Base-by-base conservation (phyloP, 2,329 filamentous ascomycete genomes). In the Talaromyces sp. region DNA sequence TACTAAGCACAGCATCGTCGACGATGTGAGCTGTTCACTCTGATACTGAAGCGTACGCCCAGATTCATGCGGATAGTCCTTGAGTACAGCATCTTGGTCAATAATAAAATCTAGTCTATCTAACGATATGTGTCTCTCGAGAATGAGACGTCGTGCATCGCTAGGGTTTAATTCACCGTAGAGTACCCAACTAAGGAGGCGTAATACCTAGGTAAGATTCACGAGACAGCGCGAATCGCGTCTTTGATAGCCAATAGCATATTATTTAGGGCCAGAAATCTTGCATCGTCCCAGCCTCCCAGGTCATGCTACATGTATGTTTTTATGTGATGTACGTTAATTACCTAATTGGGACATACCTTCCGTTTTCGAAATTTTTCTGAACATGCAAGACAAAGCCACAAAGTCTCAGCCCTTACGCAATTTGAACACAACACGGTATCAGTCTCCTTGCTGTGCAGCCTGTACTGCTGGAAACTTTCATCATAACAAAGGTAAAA, bases 271-370 rank as follows among this genome's bases (percentile, higher is more conserved):
- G 3, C n/a, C n/a, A 25, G 8, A 2, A 22, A 39, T 39, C 33
- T 15, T 37, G 31, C 17, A 31, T 17, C 4, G 50, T 13, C 17
- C 5, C 27, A 31, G 7, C 27, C 27, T 31, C 27, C 27, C 50
- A 37, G 6, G n/a, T 17, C 31, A 56, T 37, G 33, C 33, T 22
- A 11, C 25, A n/a, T n/a, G 25, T 33, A n/a, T 17, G 49, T 33
- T 11, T 25, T 39, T 31, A 19, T 8, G 13, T 15, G 33, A 56
- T 56, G 19, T 25, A 39, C 9, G n/a, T 15, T 35, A 19, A 31
- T 45, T 59, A 27, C 56, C 56, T 59, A 59, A 45, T 58, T 58
- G 13, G 33, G 54, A 58, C 22, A 58, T 41, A n/a, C 8, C n/a
- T 58, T 58, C 54, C 54, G 54, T 41, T 39, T 58, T 58, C 33